A percentile compares a stretch with the other conserved stretches of the same genome.
These are phyloP conservation scores for Porcisia deanei DNA, from an alignment of 208 protist species.

Conservation along the genomic window DNA sequence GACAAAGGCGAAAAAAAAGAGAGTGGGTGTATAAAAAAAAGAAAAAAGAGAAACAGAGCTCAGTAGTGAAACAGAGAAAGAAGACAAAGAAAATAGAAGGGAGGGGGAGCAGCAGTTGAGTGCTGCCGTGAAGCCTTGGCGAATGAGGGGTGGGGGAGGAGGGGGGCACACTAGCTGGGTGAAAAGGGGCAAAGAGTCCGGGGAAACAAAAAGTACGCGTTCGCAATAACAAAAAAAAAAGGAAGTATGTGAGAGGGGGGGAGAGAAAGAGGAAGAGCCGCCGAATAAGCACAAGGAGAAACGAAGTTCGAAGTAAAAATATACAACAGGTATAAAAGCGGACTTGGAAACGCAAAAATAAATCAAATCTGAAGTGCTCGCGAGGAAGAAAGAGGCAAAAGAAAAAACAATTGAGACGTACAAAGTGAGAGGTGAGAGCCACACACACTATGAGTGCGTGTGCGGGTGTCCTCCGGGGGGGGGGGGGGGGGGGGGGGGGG, in stretches of 20 bases:
- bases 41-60: neutral
- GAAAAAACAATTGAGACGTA: neutral
- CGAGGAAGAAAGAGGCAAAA: neutral
- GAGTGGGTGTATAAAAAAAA: too few species aligned
- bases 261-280: neutral
- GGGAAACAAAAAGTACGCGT: neutral
- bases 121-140: neutral
- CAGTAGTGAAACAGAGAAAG: neutral
- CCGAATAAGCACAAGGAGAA: too few species aligned
- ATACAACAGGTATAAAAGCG: too few species aligned
- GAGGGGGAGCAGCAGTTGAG: neutral
- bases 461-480: neutral
- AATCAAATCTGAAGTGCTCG: too few species aligned
- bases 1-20: neutral
- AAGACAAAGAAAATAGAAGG: neutral
- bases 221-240: neutral
- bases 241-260: neutral
- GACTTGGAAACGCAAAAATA: too few species aligned
- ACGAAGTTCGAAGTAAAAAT: too few species aligned
- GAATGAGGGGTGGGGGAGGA: too few species aligned
- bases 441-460: neutral
- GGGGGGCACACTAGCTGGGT: neutral
- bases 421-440: neutral
- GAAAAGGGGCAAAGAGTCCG: neutral
- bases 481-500: neutral